phyloP scores from a whole-genome alignment of 768 basidiomycete genomes.

The Kwoniella shandongensis region DNA sequence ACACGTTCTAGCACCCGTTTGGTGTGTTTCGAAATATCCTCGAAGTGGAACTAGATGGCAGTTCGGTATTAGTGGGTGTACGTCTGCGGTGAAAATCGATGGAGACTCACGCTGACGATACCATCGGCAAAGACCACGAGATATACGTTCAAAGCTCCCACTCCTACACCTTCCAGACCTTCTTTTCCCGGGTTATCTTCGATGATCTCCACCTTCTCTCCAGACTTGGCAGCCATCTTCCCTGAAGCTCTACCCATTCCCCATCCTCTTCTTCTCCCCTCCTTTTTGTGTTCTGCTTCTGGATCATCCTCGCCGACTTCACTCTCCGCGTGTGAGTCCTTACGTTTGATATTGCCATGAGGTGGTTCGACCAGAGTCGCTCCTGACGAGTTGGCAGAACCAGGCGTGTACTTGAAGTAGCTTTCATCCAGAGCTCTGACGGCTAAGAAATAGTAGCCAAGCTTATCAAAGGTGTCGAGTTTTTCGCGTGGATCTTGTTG shows the following conservation, averaged over 20 bases:
- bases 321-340: conserved; percentile 11
- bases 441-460: conserved; percentile 90
- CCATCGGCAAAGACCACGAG: conserved; percentile 85
- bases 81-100: too few species aligned
- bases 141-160: conserved; percentile 83
- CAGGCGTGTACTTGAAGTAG: conserved; percentile 56
- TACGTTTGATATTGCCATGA: background rate
- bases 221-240: conserved; percentile 27
- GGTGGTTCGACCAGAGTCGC: conserved; percentile 7
- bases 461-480: conserved; percentile 76
- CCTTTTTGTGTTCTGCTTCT: conserved; percentile 24
- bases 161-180: conserved; percentile 57
- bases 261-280: conserved; percentile 37
- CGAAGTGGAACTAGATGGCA: conserved; percentile 74
- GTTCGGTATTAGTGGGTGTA: background rate
- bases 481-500: conserved; percentile 91
- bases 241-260: conserved; percentile 42
- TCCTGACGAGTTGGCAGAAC: conserved; percentile 20
- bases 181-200: conserved; percentile 57
- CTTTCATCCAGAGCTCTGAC: conserved; percentile 74
- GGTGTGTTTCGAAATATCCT: conserved; percentile 82
- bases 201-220: conserved; percentile 56
- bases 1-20: conserved; percentile 73
- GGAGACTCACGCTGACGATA: conserved; percentile 58
- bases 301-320: conserved; percentile 13